A percentile compares a stretch with the other conserved stretches of the same genome.
phyloP scores from a whole-genome alignment of 2,329 filamentous ascomycete genomes.

The Pestalotiopsis sp. region DNA sequence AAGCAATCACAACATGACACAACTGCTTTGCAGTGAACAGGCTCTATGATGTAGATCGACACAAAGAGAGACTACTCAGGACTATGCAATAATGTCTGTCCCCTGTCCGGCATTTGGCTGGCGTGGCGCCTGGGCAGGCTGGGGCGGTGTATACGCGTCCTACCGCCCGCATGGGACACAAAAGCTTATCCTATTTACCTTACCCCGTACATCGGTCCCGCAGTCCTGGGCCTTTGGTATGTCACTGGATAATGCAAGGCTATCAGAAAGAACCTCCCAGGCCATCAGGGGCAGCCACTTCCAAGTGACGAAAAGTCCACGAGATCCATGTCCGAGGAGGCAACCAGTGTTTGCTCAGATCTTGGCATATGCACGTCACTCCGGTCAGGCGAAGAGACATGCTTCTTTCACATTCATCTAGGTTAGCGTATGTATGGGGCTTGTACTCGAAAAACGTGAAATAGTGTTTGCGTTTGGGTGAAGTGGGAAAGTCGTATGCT shows the following conservation, averaged over 20 bases:
- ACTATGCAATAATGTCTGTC: neutral
- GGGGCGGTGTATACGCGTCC: neutral
- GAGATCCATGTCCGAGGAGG: too few relatives aligned
- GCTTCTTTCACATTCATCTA: too few relatives aligned
- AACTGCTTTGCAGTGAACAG: too few relatives aligned
- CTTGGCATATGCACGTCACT: too few relatives aligned
- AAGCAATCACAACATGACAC: too few relatives aligned
- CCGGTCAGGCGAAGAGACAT: too few relatives aligned
- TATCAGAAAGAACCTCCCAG: neutral
- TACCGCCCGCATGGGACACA: neutral
- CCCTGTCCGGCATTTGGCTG: neutral
- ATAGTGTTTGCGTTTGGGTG: too few relatives aligned
- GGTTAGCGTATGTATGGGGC: too few relatives aligned
- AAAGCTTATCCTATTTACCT: neutral
- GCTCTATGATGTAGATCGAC: neutral
- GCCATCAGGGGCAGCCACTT: neutral
- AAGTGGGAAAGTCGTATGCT: neutral
- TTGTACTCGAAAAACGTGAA: too few relatives aligned
- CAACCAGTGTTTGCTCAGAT: too few relatives aligned
- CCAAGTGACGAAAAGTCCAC: too few relatives aligned
- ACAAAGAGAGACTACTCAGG: neutral
- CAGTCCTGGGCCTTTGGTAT: neutral
- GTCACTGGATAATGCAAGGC: neutral
- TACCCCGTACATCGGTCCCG: neutral
- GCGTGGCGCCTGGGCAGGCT: neutral